Conservation (phyloP, 805 yeast genomes). For the Starmera quercuum region DNA sequence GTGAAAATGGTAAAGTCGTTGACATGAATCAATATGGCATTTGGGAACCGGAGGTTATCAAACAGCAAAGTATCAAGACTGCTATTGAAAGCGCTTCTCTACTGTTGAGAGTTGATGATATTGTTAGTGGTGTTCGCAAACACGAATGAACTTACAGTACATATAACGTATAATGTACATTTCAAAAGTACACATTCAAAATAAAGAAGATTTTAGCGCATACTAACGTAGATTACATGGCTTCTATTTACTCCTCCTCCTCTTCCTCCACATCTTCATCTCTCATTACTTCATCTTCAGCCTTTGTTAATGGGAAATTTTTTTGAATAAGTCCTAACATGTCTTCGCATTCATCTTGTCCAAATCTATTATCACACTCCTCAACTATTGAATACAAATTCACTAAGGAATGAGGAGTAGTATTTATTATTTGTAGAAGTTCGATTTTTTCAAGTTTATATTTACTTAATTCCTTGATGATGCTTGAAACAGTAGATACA, state of each 20-base stretch:
- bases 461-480: conserved; percentile 22
- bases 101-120: conserved; percentile 92
- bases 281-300: conserved; percentile 4
- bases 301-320: conserved; percentile 34
- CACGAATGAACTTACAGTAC: conserved; percentile 18
- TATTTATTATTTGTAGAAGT: conserved; percentile 73
- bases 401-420: conserved; percentile 74
- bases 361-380: conserved; percentile 84
- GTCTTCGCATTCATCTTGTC: conserved; percentile 54
- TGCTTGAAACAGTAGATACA: conserved; percentile 18
- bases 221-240: not conserved
- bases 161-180: too few relatives aligned
- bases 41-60: conserved; percentile 99
- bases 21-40: conserved; percentile 95
- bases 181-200: too few relatives aligned
- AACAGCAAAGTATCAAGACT: conserved; percentile 95
- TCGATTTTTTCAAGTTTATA: conserved; percentile 74
- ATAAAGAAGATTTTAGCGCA: not conserved
- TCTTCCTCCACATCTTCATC: conserved; percentile 1
- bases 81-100: conserved; percentile 96
- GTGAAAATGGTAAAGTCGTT: conserved; percentile 87
- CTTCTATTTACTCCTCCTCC: conserved; percentile 7
- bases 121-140: conserved; percentile 89
- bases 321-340: conserved; percentile 50
- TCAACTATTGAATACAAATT: conserved; percentile 75